Conservation (phyloP, 2,329 filamentous ascomycete species). For the Paecilomyces niveus region DNA sequence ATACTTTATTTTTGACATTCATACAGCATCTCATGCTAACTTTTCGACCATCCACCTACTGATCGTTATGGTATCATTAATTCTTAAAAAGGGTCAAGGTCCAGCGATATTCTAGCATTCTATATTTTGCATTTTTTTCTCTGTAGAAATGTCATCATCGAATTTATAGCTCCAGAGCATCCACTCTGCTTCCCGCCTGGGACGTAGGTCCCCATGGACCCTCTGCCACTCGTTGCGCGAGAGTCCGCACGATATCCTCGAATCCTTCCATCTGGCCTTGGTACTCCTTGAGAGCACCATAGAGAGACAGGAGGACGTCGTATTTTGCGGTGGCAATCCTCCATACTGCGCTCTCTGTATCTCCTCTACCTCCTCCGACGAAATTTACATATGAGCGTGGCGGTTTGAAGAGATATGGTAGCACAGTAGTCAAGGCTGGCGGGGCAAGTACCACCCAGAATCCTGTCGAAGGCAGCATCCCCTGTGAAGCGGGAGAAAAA, state of each 20-base stretch:
- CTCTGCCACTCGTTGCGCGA: constrained; percentile 34
- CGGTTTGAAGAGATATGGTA: constrained; percentile 52
- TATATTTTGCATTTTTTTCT: background rate
- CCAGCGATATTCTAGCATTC: constrained; percentile 1
- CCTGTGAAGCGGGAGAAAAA: constrained; percentile 26
- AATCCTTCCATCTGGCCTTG: constrained; percentile 25
- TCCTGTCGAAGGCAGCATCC: constrained; percentile 37
- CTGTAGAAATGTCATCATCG: background rate
- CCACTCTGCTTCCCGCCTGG: constrained; percentile 25
- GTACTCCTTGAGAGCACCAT: constrained; percentile 34
- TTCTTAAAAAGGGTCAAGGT: background rate
- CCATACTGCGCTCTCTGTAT: constrained; percentile 51
- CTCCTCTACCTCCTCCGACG: constrained; percentile 50
- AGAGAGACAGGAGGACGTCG: constrained; percentile 47
- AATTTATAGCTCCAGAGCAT: constrained; percentile 26
- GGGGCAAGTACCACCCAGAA: constrained; percentile 47
- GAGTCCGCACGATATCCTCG: constrained; percentile 33
- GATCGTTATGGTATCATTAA: background rate
- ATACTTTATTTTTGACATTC: background rate
- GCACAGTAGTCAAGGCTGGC: constrained; percentile 41
- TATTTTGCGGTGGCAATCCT: constrained; percentile 52
- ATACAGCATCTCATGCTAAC: background rate
- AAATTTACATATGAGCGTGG: constrained; percentile 51
- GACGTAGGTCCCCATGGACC: constrained; percentile 33
- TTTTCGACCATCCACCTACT: background rate